Conservation (phyloP, 2,329 filamentous ascomycete species). For the Diplocarpon mali region DNA sequence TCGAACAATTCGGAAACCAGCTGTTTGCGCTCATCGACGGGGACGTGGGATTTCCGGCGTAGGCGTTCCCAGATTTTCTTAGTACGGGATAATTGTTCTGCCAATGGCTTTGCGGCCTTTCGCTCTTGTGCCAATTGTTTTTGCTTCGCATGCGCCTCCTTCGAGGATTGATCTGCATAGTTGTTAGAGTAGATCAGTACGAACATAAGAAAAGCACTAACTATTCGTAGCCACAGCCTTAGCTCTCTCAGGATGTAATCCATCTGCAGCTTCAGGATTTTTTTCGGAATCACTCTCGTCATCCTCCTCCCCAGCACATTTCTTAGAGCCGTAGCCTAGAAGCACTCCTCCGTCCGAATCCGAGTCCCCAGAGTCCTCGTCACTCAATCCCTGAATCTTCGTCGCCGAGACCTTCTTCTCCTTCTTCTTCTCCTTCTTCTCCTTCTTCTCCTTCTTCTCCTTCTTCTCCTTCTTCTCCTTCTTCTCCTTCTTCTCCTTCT, state of each 20-base stretch:
- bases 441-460: no score
- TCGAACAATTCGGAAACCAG: slow-evolving; percentile 82
- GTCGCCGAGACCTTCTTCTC: slow-evolving; percentile 17
- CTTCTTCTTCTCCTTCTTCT: slow-evolving; percentile 5
- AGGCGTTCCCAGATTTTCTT: slow-evolving; percentile 97
- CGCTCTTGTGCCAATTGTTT: slow-evolving; percentile 80
- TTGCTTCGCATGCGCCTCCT: slow-evolving; percentile 88
- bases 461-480: slow-evolving; percentile 20
- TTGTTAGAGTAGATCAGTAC: slow-evolving; percentile 25
- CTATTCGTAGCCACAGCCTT: slow-evolving; percentile 24
- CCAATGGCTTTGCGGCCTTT: slow-evolving; percentile 85
- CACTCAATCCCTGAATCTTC: slow-evolving; percentile 29
- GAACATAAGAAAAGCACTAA: slow-evolving; percentile 9
- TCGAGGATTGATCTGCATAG: slow-evolving; percentile 51
- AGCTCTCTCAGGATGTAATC: slow-evolving; percentile 26
- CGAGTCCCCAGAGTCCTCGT: slow-evolving; percentile 30
- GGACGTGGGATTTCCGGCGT: slow-evolving; percentile 85
- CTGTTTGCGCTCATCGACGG: slow-evolving; percentile 75
- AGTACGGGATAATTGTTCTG: slow-evolving; percentile 74
- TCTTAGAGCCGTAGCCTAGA: slow-evolving; percentile 6
- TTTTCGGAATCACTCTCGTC: slow-evolving; percentile 31
- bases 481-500: slow-evolving; percentile 18
- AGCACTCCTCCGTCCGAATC: slow-evolving; percentile 24
- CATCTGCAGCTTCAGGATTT: slow-evolving; percentile 24
- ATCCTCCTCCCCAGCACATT: slow-evolving; percentile 12